Base-by-base conservation (phyloP, 2,329 filamentous ascomycete species). In the Phialemonium atrogriseum region DNA sequence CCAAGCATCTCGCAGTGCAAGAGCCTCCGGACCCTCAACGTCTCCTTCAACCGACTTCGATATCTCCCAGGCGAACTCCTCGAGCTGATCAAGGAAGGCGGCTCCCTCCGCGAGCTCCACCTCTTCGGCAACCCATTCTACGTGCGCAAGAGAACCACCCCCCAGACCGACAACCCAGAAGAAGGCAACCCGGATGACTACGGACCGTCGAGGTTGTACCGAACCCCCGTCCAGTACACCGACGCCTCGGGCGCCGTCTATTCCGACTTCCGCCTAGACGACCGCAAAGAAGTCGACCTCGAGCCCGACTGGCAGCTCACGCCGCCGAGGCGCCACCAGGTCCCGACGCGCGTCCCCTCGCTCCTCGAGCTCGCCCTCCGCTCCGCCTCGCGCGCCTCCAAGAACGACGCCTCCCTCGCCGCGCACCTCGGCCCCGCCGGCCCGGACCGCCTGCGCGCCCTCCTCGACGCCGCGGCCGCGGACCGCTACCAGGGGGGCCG, bases 91-190 rank as follows among this genome's bases (percentile, higher is more conserved):
- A 52, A 58, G 19, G 47, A 52, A 8, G 48, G 54, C 1, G 52
- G 59, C 27, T 64, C 60, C 13, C 58, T 81, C n/a, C 49, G 53
- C 10, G 61, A 62, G 5, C 53, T 84, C n/a, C 60, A 59, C 16
- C 43, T 79, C 3, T 67, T 74, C 34, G 78, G 79, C 1, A 85
- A 84, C 45, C 73, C 73, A 0, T 77, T 81, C 37, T 58, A 68
- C 34, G 55, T 66, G 31, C 46, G 41, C 2, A 24, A 36, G 8
- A 17, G 33, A 33, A 23, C 28, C 23, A 35, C 17, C 24, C 27
- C 23, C 21, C 24, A 35, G 1, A 23, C 36, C 4, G 30, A 34
- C 5, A 29, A 25, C 9, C 32, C 38, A 10, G 5, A 19, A 20
- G 36, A 35, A 10, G 20, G 34, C 3, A 22, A 33, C 32, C 42